These are phyloP conservation scores for Guyanaporus albipodus DNA, from an alignment of 768 basidiomycete genomes.

Conservation along the genomic window DNA sequence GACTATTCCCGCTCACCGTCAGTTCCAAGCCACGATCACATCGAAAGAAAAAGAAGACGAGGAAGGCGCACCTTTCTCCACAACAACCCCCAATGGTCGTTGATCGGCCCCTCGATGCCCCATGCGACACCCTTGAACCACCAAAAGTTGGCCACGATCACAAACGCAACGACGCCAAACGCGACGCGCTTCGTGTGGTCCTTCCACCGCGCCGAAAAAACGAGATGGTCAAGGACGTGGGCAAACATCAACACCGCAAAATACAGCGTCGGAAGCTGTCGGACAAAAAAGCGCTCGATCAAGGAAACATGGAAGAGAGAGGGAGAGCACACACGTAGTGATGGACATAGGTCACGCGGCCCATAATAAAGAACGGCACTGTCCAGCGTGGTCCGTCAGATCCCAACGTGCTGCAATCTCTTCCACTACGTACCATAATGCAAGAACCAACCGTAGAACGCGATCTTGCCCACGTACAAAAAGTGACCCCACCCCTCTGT, in stretches of 20 bases:
- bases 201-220: slow-evolving; percentile 74
- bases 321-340: slow-evolving; percentile 86
- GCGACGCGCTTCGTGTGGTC: slow-evolving; percentile 62
- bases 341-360: slow-evolving; percentile 92
- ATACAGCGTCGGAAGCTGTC: slow-evolving; percentile 90
- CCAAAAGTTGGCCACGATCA: slow-evolving; percentile 82
- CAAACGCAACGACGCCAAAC: slow-evolving; percentile 58
- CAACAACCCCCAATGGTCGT: slow-evolving; percentile 68
- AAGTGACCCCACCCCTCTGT: slow-evolving; percentile 92
- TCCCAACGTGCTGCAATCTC: neutral
- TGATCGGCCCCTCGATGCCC: slow-evolving; percentile 87
- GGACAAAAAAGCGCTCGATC: no score
- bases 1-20: slow-evolving; percentile 14
- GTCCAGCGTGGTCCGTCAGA: slow-evolving; percentile 3
- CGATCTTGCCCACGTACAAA: slow-evolving; percentile 87
- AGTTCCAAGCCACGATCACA: neutral
- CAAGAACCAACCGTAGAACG: slow-evolving; percentile 86
- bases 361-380: slow-evolving; percentile 99
- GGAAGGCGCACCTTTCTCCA: slow-evolving; percentile 81
- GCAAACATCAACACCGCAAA: slow-evolving; percentile 92
- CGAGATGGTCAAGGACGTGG: slow-evolving; percentile 88
- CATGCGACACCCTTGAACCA: slow-evolving; percentile 91
- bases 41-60: slow-evolving; percentile 13
- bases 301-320: no score
- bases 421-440: slow-evolving; percentile 67